phyloP scores from a whole-genome alignment of 108 stramenopile species.

The Pseudonitzschia multiseries region DNA sequence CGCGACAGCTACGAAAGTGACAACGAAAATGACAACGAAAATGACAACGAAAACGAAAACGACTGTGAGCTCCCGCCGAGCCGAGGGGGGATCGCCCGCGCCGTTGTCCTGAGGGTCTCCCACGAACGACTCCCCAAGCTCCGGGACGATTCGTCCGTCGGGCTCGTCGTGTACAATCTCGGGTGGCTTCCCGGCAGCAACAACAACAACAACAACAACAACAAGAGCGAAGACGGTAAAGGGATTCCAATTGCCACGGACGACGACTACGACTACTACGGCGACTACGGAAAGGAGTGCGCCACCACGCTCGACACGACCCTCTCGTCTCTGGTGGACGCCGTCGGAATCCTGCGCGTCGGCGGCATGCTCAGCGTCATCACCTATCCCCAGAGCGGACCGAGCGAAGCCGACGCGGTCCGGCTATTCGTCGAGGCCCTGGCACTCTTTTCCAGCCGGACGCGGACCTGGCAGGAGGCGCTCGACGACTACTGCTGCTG shows the following conservation, averaged over 20 bases:
- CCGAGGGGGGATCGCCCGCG: not conserved
- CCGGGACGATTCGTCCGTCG: constrained; percentile 31
- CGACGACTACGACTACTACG: no score
- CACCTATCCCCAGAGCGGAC: constrained; percentile 71
- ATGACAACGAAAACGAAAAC: no score
- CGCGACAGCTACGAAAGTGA: no score
- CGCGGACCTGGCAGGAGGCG: constrained; percentile 57
- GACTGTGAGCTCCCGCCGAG: no score
- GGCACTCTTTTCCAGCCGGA: constrained; percentile 65
- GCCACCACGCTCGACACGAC: constrained; percentile 66
- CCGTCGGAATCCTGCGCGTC: constrained; percentile 51
- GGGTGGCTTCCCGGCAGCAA: constrained; percentile 61
- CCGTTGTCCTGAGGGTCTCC: constrained; percentile 44
- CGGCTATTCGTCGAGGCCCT: constrained; percentile 66
- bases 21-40: no score
- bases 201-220: constrained; percentile 19
- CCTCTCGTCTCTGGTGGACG: constrained; percentile 67
- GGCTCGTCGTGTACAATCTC: constrained; percentile 79
- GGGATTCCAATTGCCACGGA: no score
- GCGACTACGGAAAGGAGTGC: constrained; percentile 38
- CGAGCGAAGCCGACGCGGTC: constrained; percentile 64
- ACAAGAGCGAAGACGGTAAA: no score
- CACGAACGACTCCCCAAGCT: constrained; percentile 46
- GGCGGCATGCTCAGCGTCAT: constrained; percentile 77
- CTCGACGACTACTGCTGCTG: constrained; percentile 6